Evolutionary conservation across 257 asterid species (phyloP).

Genomic region (Nemophila menziesii): DNA sequence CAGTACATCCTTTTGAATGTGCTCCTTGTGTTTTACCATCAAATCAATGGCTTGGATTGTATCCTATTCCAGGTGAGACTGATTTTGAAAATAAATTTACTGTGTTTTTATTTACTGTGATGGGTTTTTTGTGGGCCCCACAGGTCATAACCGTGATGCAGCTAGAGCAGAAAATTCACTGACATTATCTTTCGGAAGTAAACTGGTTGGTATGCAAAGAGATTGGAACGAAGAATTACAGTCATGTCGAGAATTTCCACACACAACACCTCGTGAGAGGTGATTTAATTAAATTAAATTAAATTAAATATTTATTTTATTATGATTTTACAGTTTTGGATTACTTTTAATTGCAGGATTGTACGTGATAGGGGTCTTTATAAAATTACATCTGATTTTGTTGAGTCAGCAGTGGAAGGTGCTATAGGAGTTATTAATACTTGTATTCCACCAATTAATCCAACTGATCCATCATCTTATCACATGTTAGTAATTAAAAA

Average conservation of each 20-base stretch:
- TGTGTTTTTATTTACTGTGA: conserved; percentile 7
- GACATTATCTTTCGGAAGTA: conserved; percentile 83
- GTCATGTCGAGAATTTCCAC: conserved; percentile 91
- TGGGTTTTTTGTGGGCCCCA: conserved; percentile 12
- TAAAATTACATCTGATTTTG: conserved; percentile 85
- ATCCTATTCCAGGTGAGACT: conserved; percentile 84
- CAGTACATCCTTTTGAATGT: conserved; percentile 89
- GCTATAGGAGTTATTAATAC: conserved; percentile 84
- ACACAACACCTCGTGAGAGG: conserved; percentile 73
- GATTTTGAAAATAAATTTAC: too few relatives aligned
- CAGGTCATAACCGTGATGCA: conserved; percentile 92
- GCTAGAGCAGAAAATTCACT: conserved; percentile 83
- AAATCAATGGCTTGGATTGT: conserved; percentile 70
- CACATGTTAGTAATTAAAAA: conserved; percentile 52
- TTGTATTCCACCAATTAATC: conserved; percentile 90
- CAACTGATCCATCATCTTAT: conserved; percentile 91
- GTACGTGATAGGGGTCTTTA: conserved; percentile 86
- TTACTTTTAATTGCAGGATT: conserved; percentile 40
- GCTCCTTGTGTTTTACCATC: conserved; percentile 71
- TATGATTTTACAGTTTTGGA: too few relatives aligned
- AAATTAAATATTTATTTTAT: neutral
- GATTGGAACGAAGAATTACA: conserved; percentile 98
- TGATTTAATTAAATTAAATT: conserved; percentile 17
- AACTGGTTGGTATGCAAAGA: conserved; percentile 94
- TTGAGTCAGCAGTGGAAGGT: conserved; percentile 81